These are phyloP conservation scores for Xylaria sp. DNA, from an alignment of 2,329 filamentous ascomycete genomes.

Conservation along the genomic window DNA sequence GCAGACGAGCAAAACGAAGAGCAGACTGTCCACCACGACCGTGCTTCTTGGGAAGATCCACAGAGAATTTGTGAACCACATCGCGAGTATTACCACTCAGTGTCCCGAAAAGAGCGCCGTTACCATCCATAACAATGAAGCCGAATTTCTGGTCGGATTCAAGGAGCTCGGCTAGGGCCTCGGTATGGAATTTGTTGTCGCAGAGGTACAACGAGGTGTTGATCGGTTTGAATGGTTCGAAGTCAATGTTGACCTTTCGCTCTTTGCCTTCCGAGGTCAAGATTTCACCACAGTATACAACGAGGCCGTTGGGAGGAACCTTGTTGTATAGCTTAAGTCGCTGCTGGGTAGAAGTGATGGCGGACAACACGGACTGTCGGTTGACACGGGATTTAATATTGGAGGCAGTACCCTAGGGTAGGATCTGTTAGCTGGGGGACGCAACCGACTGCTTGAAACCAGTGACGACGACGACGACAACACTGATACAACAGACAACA, in stretches of 20 bases:
- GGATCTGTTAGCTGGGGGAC: constrained; percentile 35
- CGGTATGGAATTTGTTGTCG: constrained; percentile 99
- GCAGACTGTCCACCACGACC: constrained; percentile 99
- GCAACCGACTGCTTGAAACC: background rate
- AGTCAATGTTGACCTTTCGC: constrained; percentile 99
- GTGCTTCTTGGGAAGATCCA: constrained; percentile 99
- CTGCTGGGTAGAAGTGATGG: constrained; percentile 98
- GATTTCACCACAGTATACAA: constrained; percentile 99
- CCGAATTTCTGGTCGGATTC: constrained; percentile 99
- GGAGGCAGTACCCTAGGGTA: constrained; percentile 83
- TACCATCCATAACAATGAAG: constrained; percentile 99
- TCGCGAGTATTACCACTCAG: constrained; percentile 97
- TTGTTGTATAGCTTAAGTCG: constrained; percentile 99
- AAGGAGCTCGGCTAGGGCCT: constrained; percentile 93
- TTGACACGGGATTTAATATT: constrained; percentile 99
- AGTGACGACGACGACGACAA: background rate
- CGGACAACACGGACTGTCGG: constrained; percentile 94
- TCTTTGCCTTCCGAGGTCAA: constrained; percentile 98
- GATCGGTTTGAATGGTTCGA: constrained; percentile 99
- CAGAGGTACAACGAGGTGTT: constrained; percentile 99
- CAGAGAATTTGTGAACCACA: constrained; percentile 95
- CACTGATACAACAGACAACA: background rate
- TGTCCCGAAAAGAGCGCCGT: constrained; percentile 95
- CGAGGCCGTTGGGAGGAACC: constrained; percentile 94
- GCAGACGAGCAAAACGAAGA: constrained; percentile 97